Conservation (phyloP, 768 basidiomycete species). For the Hydnomerulius pinastri region DNA sequence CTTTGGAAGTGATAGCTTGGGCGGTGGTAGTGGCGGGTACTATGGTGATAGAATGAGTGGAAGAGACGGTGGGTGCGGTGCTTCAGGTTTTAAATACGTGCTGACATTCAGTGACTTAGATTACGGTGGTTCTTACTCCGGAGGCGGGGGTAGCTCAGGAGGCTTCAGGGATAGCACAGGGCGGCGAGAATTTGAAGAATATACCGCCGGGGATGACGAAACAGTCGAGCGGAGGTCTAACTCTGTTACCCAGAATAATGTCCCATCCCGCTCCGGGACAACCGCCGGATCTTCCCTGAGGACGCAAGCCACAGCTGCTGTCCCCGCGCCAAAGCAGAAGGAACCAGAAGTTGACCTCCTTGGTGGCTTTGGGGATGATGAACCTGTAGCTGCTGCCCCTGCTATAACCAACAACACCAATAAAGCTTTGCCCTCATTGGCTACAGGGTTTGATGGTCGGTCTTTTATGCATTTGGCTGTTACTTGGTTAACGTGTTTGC, state of each 20-base stretch:
- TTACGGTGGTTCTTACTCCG: conserved; percentile 38
- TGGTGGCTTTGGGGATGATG: conserved; percentile 75
- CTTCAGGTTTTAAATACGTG: background rate
- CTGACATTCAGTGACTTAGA: conserved; percentile 29
- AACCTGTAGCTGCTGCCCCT: conserved; percentile 36
- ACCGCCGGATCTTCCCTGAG: conserved; percentile 43
- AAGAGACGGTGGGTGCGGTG: conserved; percentile 37
- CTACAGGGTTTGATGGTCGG: conserved; percentile 29
- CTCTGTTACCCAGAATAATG: conserved; percentile 36
- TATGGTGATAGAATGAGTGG: conserved; percentile 46
- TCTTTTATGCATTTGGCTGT: background rate
- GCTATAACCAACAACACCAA: conserved; percentile 19
- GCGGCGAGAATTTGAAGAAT: conserved; percentile 81
- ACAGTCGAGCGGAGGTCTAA: conserved; percentile 40
- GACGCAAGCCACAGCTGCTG: conserved; percentile 27
- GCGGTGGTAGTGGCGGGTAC: conserved; percentile 38
- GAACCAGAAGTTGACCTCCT: conserved; percentile 71
- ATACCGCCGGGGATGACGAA: conserved; percentile 97
- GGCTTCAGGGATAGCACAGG: conserved; percentile 62
- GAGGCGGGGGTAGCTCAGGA: conserved; percentile 48
- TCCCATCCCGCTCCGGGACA: conserved; percentile 31
- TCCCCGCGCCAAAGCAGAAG: conserved; percentile 40
- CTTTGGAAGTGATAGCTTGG: conserved; percentile 60
- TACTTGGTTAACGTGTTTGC: conserved; percentile 10
- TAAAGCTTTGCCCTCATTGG: conserved; percentile 32